phyloP scores from a whole-genome alignment of 2,329 filamentous ascomycete species.

The Acrocalymma vagum region DNA sequence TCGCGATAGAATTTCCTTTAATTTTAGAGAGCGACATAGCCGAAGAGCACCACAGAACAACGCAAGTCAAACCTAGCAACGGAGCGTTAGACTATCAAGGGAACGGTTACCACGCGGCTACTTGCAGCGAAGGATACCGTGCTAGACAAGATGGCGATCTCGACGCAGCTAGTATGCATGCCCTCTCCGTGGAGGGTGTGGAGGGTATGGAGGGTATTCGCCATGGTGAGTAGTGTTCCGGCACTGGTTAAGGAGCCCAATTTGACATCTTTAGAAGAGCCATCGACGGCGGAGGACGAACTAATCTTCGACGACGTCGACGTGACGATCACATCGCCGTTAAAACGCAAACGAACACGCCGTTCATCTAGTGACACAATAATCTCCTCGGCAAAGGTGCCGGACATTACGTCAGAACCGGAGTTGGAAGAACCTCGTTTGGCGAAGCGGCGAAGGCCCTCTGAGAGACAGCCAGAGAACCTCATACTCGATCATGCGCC shows the following conservation, averaged over 20 bases:
- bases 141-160: slow-evolving; percentile 10
- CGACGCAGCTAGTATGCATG: slow-evolving; percentile 7
- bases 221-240: slow-evolving; percentile 14
- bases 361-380: slow-evolving; percentile 14
- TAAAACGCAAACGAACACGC: slow-evolving; percentile 14
- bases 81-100: slow-evolving; percentile 11
- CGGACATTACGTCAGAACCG: slow-evolving; percentile 8
- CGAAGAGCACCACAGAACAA: slow-evolving; percentile 14
- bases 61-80: slow-evolving; percentile 14
- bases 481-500: slow-evolving; percentile 7
- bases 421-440: slow-evolving; percentile 7
- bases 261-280: slow-evolving; percentile 7
- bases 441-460: slow-evolving; percentile 7
- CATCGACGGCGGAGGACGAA: slow-evolving; percentile 8
- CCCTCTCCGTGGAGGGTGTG: slow-evolving; percentile 11
- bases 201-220: slow-evolving; percentile 9
- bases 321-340: slow-evolving; percentile 5
- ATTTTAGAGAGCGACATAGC: slow-evolving; percentile 12
- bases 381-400: slow-evolving; percentile 8
- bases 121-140: slow-evolving; percentile 12
- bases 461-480: slow-evolving; percentile 6
- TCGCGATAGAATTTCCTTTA: slow-evolving; percentile 16
- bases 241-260: slow-evolving; percentile 8
- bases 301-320: slow-evolving; percentile 8
- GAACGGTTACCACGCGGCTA: slow-evolving; percentile 9